Conservation (phyloP, 108 stramenopile species). For the Mayamaea pseudoterrestris region DNA sequence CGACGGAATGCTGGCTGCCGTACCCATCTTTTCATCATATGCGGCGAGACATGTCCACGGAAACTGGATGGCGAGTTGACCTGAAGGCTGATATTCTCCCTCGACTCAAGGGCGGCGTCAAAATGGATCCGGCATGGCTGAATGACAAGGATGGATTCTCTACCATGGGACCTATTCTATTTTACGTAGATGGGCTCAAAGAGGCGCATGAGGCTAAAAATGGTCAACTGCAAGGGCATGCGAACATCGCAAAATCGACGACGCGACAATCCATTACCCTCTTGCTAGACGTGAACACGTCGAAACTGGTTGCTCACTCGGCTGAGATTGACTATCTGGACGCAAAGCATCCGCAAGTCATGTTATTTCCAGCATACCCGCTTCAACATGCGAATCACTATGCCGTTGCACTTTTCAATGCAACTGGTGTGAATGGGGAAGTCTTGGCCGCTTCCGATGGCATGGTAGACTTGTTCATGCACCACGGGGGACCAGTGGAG, state of each 20-base stretch:
- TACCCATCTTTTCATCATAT: conserved; percentile 69
- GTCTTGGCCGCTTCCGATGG: conserved; percentile 29
- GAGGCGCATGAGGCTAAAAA: conserved; percentile 20
- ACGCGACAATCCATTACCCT: conserved; percentile 42
- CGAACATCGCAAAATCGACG: conserved; percentile 36
- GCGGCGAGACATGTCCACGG: conserved; percentile 21
- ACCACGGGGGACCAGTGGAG: not conserved
- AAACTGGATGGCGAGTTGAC: conserved; percentile 38
- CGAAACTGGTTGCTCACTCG: conserved; percentile 42
- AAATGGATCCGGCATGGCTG: conserved; percentile 23
- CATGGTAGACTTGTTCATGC: conserved; percentile 25
- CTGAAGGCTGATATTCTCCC: conserved; percentile 20
- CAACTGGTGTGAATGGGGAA: conserved; percentile 23
- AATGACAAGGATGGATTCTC: conserved; percentile 76
- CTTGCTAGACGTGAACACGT: conserved; percentile 37
- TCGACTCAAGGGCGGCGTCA: conserved; percentile 20
- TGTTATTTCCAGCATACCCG: conserved; percentile 51
- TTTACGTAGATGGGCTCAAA: conserved; percentile 61
- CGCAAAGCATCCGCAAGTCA: conserved; percentile 28
- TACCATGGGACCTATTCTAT: conserved; percentile 55
- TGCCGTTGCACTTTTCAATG: conserved; percentile 46
- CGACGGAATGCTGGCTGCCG: conserved; percentile 56
- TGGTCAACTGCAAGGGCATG: conserved; percentile 26
- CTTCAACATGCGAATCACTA: conserved; percentile 48
- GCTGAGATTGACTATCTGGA: conserved; percentile 64